phyloP scores from a whole-genome alignment of 345 rosid species.

The Eucalyptus brandiana region DNA sequence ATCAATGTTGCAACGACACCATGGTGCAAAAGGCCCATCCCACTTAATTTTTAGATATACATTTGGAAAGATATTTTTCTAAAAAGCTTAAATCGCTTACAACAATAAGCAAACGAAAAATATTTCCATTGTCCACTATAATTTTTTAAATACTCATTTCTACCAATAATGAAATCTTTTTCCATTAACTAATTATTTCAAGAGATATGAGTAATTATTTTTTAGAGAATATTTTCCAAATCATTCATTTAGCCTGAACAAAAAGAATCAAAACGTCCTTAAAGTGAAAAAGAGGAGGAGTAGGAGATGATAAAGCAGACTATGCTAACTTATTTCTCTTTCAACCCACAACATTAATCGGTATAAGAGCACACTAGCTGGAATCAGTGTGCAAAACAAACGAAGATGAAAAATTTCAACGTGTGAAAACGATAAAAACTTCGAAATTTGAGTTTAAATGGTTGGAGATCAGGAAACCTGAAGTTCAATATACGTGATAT shows the following conservation, averaged over 20 bases:
- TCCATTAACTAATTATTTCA: background rate
- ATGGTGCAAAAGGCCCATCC: too few species aligned
- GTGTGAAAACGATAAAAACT: background rate
- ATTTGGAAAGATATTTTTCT: too few species aligned
- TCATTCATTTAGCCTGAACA: background rate
- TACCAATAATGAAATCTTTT: background rate
- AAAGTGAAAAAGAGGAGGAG: background rate
- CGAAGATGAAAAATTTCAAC: background rate
- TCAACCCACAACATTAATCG: background rate
- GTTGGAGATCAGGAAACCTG: background rate
- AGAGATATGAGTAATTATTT: too few species aligned
- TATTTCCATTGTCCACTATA: background rate
- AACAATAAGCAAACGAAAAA: background rate
- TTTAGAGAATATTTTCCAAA: too few species aligned
- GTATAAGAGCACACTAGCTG: background rate
- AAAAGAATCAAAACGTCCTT: background rate
- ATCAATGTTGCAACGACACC: too few species aligned
- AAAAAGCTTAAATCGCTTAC: background rate
- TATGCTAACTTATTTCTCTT: background rate
- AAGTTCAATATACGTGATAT: background rate
- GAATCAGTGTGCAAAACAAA: background rate
- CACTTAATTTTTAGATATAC: too few species aligned
- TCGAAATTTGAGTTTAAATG: background rate
- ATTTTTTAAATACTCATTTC: too few species aligned
- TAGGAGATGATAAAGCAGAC: background rate